These are phyloP conservation scores for Paecilomyces dactylethromorphus DNA, from an alignment of 2,329 filamentous ascomycete genomes.

Conservation along the genomic window DNA sequence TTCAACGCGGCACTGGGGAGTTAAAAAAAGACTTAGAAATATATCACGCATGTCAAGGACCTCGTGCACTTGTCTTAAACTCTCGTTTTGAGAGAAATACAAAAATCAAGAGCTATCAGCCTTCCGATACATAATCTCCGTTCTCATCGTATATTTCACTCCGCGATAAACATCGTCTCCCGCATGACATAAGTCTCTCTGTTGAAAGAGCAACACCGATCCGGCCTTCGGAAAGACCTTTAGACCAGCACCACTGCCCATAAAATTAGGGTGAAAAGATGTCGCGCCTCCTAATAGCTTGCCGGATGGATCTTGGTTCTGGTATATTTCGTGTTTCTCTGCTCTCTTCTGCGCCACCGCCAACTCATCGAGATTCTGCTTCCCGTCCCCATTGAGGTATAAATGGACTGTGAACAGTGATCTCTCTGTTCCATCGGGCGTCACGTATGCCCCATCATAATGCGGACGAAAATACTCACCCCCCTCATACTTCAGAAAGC, in stretches of 20 bases:
- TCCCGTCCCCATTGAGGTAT: constrained; percentile 45
- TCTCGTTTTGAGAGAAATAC: background rate
- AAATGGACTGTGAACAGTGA: constrained; percentile 52
- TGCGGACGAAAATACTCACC: constrained; percentile 72
- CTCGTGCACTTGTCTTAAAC: background rate
- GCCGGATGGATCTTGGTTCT: constrained; percentile 11
- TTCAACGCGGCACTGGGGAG: no score
- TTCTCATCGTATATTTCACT: constrained; percentile 50
- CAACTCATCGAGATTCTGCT: constrained; percentile 26
- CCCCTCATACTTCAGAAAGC: constrained; percentile 65
- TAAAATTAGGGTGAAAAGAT: constrained; percentile 38
- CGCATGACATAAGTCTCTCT: constrained; percentile 45
- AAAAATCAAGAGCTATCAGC: background rate
- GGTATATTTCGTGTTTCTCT: constrained; percentile 9
- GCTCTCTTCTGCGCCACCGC: constrained; percentile 6
- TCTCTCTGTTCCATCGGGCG: constrained; percentile 45
- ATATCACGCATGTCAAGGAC: background rate
- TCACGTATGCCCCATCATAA: constrained; percentile 59
- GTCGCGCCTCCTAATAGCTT: constrained; percentile 49
- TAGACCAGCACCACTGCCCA: constrained; percentile 20
- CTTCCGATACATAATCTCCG: constrained; percentile 48
- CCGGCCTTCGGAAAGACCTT: constrained; percentile 46
- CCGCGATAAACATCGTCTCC: constrained; percentile 50
- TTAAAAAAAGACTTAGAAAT: background rate
- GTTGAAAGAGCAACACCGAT: constrained; percentile 51